phyloP scores from a whole-genome alignment of 371 early-diverging fungal species.

The Mortierella sp. region DNA sequence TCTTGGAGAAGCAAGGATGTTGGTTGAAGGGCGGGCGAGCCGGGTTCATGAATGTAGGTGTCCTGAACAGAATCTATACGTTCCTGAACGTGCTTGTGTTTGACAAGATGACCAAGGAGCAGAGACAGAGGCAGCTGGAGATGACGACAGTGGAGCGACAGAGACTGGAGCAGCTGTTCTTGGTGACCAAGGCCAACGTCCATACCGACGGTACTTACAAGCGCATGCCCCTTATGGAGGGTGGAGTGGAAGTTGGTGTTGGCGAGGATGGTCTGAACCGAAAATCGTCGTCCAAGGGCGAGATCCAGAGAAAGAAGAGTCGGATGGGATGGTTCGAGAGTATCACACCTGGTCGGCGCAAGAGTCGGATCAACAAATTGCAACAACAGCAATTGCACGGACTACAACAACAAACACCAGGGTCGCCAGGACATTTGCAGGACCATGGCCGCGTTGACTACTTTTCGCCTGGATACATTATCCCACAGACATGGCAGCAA shows the following conservation, averaged over 20 bases:
- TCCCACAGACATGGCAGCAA: slow-evolving; percentile 57
- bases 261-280: slow-evolving; percentile 1
- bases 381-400: slow-evolving; percentile 6
- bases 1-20: slow-evolving; percentile 64
- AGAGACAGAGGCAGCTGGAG: slow-evolving; percentile 44
- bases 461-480: slow-evolving; percentile 54
- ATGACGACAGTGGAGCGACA: slow-evolving; percentile 48
- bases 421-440: background rate
- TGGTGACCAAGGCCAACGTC: slow-evolving; percentile 50
- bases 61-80: slow-evolving; percentile 65
- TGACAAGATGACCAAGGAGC: slow-evolving; percentile 54
- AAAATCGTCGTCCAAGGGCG: slow-evolving; percentile 17
- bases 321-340: slow-evolving; percentile 57
- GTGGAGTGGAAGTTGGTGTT: background rate
- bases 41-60: slow-evolving; percentile 65
- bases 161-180: slow-evolving; percentile 40
- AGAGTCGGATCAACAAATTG: background rate
- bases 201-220: slow-evolving; percentile 43
- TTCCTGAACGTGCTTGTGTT: slow-evolving; percentile 58
- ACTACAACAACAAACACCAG: background rate
- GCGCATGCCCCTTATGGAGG: slow-evolving; percentile 18
- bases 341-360: slow-evolving; percentile 47
- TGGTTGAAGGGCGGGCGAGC: slow-evolving; percentile 60
- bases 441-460: slow-evolving; percentile 10
- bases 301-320: slow-evolving; percentile 15